phyloP scores from a whole-genome alignment of 768 basidiomycete genomes.

The Hypholoma sublateritium region DNA sequence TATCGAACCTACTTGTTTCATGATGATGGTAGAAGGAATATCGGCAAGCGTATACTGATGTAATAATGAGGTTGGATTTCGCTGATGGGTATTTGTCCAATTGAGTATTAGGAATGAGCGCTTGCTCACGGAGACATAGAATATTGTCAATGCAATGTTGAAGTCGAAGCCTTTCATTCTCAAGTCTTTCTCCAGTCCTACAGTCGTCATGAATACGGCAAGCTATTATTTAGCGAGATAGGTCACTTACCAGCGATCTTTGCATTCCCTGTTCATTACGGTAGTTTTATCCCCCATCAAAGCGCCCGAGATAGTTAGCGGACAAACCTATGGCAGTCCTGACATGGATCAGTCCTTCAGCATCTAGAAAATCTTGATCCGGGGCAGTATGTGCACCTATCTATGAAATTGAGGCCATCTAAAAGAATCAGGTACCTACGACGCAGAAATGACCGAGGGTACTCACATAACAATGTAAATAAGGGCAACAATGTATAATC shows the following conservation, averaged over 20 bases:
- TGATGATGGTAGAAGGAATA: constrained; percentile 38
- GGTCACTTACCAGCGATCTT: constrained; percentile 13
- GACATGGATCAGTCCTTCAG: background rate
- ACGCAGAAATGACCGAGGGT: background rate
- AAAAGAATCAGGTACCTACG: background rate
- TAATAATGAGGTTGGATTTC: background rate
- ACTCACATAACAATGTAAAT: constrained; percentile 36
- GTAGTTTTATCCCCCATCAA: too few relatives aligned
- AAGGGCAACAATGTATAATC: constrained; percentile 33
- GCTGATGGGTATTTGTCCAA: background rate
- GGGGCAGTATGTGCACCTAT: constrained; percentile 17
- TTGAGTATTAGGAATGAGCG: background rate
- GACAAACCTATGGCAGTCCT: constrained; percentile 6
- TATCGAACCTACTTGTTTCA: constrained; percentile 37
- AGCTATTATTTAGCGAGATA: background rate
- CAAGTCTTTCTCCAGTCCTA: constrained; percentile 36
- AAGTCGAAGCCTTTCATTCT: constrained; percentile 38
- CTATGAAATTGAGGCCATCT: constrained; percentile 36
- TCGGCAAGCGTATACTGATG: constrained; percentile 32
- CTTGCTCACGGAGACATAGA: constrained; percentile 34
- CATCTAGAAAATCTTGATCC: background rate
- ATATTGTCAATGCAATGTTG: constrained; percentile 37
- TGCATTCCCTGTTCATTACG: constrained; percentile 8
- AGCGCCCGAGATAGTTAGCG: background rate
- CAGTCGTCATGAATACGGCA: background rate